Base-by-base conservation (phyloP, 2,329 filamentous ascomycete species). In the Arthroderma uncinatum region DNA sequence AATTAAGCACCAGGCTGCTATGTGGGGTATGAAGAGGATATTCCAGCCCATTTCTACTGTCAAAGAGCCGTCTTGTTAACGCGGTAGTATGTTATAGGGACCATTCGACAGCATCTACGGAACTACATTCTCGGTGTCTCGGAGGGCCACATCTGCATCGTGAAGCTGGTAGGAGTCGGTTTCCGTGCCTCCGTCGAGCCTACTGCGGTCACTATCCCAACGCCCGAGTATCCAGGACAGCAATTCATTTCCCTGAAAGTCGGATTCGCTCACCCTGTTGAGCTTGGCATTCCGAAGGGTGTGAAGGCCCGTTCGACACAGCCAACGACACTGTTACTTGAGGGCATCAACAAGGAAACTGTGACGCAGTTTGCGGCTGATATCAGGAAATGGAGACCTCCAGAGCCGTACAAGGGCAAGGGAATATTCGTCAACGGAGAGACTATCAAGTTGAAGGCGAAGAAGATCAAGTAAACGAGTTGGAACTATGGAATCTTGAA, bases 351-450 rank as follows among this genome's bases (percentile, higher is more conserved):
- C 70, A 90, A 89, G 70, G 85, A 94, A 73, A 80, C 85, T 53
- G 83, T 98, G 62, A 93, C 90, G 80, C 84, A 87, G 58, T 96
- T 97, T 72, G 93, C 93, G 16, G 93, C 93, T 0, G 78, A 85
- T 65, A 94, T 98, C 64, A 80, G 89, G 65, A 81, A 78, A 73
- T 97, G 92, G 92, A 85, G 93, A 69, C 82, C 81, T 62, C 93
- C 93, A 30, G 93, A 98, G 76, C 93, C 93, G 63, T 98, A 98
- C 75, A 98, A 98, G 82, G 93, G 93, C 64, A 97, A 98, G 83
- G 93, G 93, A 66, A 95, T 98, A 65, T 98, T 97, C 71, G 85
- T 98, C 66, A 94, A 97, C 68, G 89, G 91, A 62, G 90, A 98
- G 80, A 96, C 90, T 30, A 96, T 98, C 76, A 95, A 87, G 80